phyloP scores from a whole-genome alignment of 2,329 filamentous ascomycete species.

The Fulvia fulva region DNA sequence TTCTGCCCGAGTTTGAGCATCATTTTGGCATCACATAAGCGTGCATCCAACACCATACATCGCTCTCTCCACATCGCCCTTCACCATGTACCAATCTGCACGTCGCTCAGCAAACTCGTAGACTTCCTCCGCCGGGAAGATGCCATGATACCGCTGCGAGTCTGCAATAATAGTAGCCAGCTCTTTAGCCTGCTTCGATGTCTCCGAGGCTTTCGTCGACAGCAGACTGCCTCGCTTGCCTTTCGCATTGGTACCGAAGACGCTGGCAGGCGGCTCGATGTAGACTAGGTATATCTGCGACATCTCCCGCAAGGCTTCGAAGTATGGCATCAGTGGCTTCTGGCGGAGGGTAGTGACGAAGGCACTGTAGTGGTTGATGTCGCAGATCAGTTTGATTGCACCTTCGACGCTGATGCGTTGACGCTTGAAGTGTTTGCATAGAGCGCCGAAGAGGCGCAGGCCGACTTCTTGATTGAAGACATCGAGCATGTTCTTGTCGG shows the following conservation, averaged over 20 bases:
- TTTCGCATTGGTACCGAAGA: slow-evolving; percentile 23
- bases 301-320: slow-evolving; percentile 83
- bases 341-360: slow-evolving; percentile 82
- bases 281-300: slow-evolving; percentile 92
- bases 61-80: slow-evolving; percentile 82
- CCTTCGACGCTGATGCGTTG: slow-evolving; percentile 88
- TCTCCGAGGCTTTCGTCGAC: slow-evolving; percentile 23
- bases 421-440: slow-evolving; percentile 97
- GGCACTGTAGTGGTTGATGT: slow-evolving; percentile 89
- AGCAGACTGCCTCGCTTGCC: slow-evolving; percentile 27
- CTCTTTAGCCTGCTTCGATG: slow-evolving; percentile 81
- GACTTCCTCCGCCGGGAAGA: slow-evolving; percentile 93
- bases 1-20: too few species aligned
- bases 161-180: slow-evolving; percentile 94
- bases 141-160: slow-evolving; percentile 79
- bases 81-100: slow-evolving; percentile 92
- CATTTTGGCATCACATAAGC: slow-evolving; percentile 61
- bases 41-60: slow-evolving; percentile 94
- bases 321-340: slow-evolving; percentile 80
- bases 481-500: slow-evolving; percentile 95
- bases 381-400: slow-evolving; percentile 87
- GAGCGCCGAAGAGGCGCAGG: slow-evolving; percentile 79
- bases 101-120: slow-evolving; percentile 93
- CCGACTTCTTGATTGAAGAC: slow-evolving; percentile 99
- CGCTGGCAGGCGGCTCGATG: slow-evolving; percentile 31